Percentiles rank a stretch among this genome's conserved stretches.
Conservation (phyloP, 331 rosid genomes). For the Stylosanthes scabra region DNA sequence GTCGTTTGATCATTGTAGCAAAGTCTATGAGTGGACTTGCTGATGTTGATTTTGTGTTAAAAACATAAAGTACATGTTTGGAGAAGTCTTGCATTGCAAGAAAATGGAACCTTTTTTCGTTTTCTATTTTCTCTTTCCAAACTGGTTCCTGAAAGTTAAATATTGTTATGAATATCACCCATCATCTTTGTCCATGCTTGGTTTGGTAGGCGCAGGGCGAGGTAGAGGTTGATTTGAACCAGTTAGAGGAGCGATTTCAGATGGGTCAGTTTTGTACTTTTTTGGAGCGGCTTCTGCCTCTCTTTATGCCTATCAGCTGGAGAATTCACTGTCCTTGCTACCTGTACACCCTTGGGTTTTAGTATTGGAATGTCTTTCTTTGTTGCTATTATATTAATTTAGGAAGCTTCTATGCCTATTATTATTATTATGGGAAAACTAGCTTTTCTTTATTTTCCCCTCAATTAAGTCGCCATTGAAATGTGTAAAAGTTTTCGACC, state of each 20-base stretch:
- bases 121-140: background rate
- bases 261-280: slow-evolving; percentile 44
- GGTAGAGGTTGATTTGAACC: slow-evolving; percentile 60
- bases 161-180: slow-evolving; percentile 8
- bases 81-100: no score
- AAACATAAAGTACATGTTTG: no score
- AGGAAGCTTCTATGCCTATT: slow-evolving; percentile 17
- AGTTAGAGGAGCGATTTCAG: slow-evolving; percentile 17
- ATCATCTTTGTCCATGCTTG: slow-evolving; percentile 6
- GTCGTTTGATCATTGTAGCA: no score
- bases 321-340: slow-evolving; percentile 29
- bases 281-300: slow-evolving; percentile 40
- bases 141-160: slow-evolving; percentile 11
- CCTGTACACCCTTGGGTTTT: slow-evolving; percentile 42
- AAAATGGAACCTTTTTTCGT: no score
- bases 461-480: background rate
- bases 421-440: slow-evolving; percentile 8
- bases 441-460: background rate
- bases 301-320: slow-evolving; percentile 22
- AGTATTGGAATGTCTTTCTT: slow-evolving; percentile 23
- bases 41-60: no score
- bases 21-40: no score
- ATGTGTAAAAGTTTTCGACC: background rate
- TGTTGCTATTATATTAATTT: slow-evolving; percentile 21
- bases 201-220: slow-evolving; percentile 60